phyloP scores from a whole-genome alignment of 75 land plant species.

The Pinus albicaulis region DNA sequence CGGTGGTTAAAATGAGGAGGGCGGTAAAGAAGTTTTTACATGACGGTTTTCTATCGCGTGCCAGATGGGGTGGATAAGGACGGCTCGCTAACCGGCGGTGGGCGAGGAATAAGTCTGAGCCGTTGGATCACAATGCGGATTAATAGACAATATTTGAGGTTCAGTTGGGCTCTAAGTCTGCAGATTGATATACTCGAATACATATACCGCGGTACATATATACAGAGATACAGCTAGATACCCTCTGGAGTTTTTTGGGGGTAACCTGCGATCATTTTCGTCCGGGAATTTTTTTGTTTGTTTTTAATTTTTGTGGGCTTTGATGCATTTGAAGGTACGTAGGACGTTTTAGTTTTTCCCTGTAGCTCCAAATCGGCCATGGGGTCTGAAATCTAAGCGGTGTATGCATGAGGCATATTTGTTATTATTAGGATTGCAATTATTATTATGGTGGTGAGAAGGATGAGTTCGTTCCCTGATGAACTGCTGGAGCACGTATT shows the following conservation, averaged over 20 bases:
- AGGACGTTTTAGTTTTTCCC: neutral
- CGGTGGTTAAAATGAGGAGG: neutral
- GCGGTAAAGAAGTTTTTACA: neutral
- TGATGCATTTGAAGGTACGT: constrained; percentile 1
- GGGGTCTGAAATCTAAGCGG: constrained; percentile 2
- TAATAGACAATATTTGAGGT: neutral
- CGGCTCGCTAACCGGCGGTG: constrained; percentile 1
- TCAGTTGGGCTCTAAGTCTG: neutral
- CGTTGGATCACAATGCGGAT: neutral
- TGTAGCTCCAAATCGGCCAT: neutral
- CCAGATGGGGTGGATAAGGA: constrained; percentile 2
- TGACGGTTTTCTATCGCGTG: neutral
- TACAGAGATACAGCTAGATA: neutral
- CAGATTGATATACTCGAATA: neutral
- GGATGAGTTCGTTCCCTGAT: constrained; percentile 61
- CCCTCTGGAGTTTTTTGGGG: neutral
- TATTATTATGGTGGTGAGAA: constrained; percentile 8
- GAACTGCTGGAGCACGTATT: constrained; percentile 86
- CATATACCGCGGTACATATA: neutral
- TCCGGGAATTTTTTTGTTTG: neutral
- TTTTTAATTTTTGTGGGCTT: neutral
- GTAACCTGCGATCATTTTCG: too few relatives aligned
- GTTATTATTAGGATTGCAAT: neutral
- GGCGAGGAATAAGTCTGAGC: neutral
- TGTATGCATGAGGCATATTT: neutral